Evolutionary conservation across 345 rosid genomes (phyloP).

Genomic region (Sisymbrium irio): DNA sequence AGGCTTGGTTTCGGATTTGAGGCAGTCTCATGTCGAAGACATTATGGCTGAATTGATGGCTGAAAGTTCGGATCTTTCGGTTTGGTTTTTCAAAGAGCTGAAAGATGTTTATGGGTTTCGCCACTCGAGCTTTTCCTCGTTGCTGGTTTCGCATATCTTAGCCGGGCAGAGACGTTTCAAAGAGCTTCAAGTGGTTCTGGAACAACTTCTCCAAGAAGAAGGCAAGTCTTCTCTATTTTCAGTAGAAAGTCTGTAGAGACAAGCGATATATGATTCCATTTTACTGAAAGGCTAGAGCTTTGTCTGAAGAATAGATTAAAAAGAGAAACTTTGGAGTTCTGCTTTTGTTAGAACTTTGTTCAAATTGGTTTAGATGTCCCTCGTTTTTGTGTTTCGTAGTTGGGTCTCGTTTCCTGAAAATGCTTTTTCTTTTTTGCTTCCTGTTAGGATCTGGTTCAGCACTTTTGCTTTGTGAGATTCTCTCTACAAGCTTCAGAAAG

Average conservation of each 20-base stretch:
- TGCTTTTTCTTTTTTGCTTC: slow-evolving; percentile 31
- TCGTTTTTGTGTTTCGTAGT: neutral
- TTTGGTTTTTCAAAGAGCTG: slow-evolving; percentile 52
- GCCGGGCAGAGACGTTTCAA: slow-evolving; percentile 49
- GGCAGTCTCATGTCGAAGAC: slow-evolving; percentile 45
- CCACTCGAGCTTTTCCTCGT: slow-evolving; percentile 51
- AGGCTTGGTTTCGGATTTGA: slow-evolving; percentile 39
- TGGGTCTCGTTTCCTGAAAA: neutral
- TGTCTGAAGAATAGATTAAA: neutral
- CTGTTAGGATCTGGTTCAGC: slow-evolving; percentile 71
- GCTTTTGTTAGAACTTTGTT: neutral
- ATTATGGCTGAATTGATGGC: slow-evolving; percentile 44
- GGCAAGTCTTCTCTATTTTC: slow-evolving; percentile 37
- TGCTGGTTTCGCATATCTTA: slow-evolving; percentile 55
- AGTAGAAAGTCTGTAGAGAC: neutral
- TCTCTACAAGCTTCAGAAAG: slow-evolving; percentile 42
- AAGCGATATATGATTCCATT: neutral
- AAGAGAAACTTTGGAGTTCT: neutral
- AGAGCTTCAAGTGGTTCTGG: slow-evolving; percentile 50
- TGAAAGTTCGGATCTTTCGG: slow-evolving; percentile 46
- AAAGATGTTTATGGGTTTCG: slow-evolving; percentile 50
- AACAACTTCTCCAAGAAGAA: slow-evolving; percentile 52
- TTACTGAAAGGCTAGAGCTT: neutral
- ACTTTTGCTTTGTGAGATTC: slow-evolving; percentile 52
- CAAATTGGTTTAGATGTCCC: neutral